Evolutionary conservation across 2,329 filamentous ascomycete genomes (phyloP).

Genomic region (Emergomyces orientalis): DNA sequence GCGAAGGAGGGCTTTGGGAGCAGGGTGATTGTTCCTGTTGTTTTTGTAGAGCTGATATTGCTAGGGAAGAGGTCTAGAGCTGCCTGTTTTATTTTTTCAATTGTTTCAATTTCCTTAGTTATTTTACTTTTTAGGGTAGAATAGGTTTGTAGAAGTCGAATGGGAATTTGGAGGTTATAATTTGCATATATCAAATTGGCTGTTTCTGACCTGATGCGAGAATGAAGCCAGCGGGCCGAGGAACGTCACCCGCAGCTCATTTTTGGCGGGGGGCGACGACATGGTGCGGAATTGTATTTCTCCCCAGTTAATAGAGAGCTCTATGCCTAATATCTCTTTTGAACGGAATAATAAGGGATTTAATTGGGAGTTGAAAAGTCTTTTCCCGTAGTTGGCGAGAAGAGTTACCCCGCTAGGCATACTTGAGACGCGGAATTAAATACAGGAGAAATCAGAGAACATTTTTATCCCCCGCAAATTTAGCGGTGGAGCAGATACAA

Average conservation of each 20-base stretch:
- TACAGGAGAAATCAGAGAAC: too few species aligned
- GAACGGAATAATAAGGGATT: background rate
- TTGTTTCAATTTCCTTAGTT: background rate
- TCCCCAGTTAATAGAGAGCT: background rate
- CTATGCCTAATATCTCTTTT: background rate
- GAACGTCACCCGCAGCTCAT: conserved; percentile 40
- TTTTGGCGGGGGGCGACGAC: conserved; percentile 1
- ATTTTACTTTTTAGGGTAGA: background rate
- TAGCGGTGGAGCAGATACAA: background rate
- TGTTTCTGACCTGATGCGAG: conserved; percentile 54
- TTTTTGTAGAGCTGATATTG: background rate
- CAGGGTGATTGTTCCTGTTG: conserved; percentile 20
- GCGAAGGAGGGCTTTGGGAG: conserved; percentile 31
- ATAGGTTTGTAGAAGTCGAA: background rate
- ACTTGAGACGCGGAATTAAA: background rate
- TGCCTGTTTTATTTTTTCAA: conserved; percentile 37
- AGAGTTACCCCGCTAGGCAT: background rate
- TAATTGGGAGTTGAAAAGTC: background rate
- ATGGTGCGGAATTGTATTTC: background rate
- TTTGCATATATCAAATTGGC: background rate
- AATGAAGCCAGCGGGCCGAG: conserved; percentile 58
- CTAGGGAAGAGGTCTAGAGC: conserved; percentile 44
- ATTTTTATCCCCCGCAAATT: background rate
- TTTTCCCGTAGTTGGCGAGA: background rate
- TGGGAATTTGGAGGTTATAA: background rate